Evolutionary conservation across 169 alveolate species (phyloP).

Genomic region (Toxoplasma gondii): DNA sequence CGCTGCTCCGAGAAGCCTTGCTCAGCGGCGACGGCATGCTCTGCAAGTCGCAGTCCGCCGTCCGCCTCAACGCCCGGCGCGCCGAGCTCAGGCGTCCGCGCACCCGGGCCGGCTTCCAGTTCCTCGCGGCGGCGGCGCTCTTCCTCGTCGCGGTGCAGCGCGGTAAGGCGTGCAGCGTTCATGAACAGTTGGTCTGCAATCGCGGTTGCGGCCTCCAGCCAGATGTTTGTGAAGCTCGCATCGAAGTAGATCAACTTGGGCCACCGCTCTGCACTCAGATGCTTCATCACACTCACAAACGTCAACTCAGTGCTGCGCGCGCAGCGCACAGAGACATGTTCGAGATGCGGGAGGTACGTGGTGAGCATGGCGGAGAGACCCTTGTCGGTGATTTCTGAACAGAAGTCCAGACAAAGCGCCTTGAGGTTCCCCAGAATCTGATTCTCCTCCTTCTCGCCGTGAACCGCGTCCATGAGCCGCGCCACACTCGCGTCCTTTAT

Average conservation of each 20-base stretch:
- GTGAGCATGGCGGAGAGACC: conserved; percentile 85
- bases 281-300: conserved; percentile 79
- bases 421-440: conserved; percentile 76
- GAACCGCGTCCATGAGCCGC: conserved; percentile 77
- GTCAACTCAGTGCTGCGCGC: conserved; percentile 83
- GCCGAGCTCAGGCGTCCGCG: neutral
- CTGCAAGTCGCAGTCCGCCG: neutral
- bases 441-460: conserved; percentile 73
- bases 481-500: conserved; percentile 83
- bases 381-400: conserved; percentile 86
- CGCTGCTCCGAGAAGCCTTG: neutral
- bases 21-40: neutral
- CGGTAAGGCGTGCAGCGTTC: conserved; percentile 74
- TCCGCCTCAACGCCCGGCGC: neutral
- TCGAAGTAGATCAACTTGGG: conserved; percentile 82
- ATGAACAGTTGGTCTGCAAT: conserved; percentile 80
- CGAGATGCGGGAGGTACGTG: conserved; percentile 83
- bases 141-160: conserved; percentile 51
- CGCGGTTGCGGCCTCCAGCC: conserved; percentile 84
- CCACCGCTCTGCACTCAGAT: conserved; percentile 80
- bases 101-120: neutral
- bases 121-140: conserved; percentile 10
- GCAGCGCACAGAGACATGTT: conserved; percentile 82
- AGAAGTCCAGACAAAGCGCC: conserved; percentile 82
- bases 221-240: conserved; percentile 83